phyloP scores from a whole-genome alignment of 345 rosid genomes.

The Hibiscus trionum region DNA sequence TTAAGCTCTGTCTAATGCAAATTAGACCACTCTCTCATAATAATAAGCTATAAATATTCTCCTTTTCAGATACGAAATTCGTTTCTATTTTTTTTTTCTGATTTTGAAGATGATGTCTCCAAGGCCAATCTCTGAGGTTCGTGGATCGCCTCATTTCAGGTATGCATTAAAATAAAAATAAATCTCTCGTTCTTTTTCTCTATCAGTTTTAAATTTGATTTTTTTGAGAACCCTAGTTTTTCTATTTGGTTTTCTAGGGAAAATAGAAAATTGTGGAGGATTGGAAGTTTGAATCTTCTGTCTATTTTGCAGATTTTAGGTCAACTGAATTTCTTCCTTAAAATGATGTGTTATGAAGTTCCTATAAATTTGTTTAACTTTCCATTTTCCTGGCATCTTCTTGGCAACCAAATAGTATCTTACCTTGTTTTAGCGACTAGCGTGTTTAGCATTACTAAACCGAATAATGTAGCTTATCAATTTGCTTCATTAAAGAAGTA shows the following conservation, averaged over 20 bases:
- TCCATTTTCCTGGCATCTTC: slow-evolving; percentile 7
- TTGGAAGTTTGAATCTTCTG: not conserved
- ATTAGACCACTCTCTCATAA: not conserved
- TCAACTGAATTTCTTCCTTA: not conserved
- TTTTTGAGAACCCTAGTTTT: slow-evolving; percentile 14
- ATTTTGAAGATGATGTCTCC: slow-evolving; percentile 65
- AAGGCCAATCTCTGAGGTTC: slow-evolving; percentile 62
- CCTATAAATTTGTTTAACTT: not conserved
- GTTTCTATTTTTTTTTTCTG: not conserved
- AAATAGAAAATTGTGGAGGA: not conserved
- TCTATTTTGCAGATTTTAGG: not conserved
- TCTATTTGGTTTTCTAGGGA: slow-evolving; percentile 8
- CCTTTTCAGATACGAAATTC: not conserved
- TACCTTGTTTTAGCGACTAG: not conserved
- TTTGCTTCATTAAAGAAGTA: too few relatives aligned
- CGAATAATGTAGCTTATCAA: too few relatives aligned
- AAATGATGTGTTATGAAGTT: not conserved
- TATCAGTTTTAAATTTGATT: not conserved
- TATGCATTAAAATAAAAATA: slow-evolving; percentile 6
- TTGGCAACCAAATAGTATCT: not conserved
- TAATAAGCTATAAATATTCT: not conserved
- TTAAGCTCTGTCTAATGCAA: not conserved
- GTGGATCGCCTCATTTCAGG: slow-evolving; percentile 76
- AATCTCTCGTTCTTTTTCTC: not conserved
- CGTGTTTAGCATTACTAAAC: not conserved